Conservation (phyloP, 257 asterid genomes). For the Primulina eburnea region DNA sequence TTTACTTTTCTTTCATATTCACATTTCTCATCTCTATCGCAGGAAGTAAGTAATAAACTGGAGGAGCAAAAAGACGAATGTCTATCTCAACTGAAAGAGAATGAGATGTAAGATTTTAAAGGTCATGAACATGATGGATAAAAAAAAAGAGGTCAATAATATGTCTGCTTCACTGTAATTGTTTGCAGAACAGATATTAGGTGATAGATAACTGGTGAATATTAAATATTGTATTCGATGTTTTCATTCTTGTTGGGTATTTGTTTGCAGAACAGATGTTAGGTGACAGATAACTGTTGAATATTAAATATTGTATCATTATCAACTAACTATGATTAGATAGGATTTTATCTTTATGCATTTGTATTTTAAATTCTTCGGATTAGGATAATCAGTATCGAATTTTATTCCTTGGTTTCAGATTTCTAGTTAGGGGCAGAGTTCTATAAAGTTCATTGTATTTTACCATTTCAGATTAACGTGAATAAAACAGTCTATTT, state of each 20-base stretch:
- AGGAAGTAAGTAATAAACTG: constrained; percentile 94
- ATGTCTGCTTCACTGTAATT: constrained; percentile 5
- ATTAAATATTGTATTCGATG: neutral
- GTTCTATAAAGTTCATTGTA: too few relatives aligned
- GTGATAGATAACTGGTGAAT: neutral
- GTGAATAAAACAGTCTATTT: too few relatives aligned
- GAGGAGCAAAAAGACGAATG: constrained; percentile 96
- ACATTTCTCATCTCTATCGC: constrained; percentile 27
- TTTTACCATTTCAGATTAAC: too few relatives aligned
- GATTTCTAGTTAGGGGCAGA: too few relatives aligned
- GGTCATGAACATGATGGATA: constrained; percentile 5
- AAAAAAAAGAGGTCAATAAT: neutral
- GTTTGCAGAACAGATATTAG: too few relatives aligned
- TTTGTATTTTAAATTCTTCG: too few relatives aligned
- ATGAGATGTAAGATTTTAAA: constrained; percentile 74
- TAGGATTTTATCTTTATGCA: too few relatives aligned
- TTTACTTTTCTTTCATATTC: constrained; percentile 21
- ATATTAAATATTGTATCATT: too few relatives aligned
- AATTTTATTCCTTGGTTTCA: too few relatives aligned
- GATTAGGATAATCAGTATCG: too few relatives aligned
- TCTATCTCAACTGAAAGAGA: constrained; percentile 88
- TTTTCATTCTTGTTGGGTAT: neutral
- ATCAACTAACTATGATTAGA: too few relatives aligned
- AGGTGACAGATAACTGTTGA: neutral
- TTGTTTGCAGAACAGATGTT: neutral